phyloP scores from a whole-genome alignment of 2,329 filamentous ascomycete species.

The Trichoderma sp. region DNA sequence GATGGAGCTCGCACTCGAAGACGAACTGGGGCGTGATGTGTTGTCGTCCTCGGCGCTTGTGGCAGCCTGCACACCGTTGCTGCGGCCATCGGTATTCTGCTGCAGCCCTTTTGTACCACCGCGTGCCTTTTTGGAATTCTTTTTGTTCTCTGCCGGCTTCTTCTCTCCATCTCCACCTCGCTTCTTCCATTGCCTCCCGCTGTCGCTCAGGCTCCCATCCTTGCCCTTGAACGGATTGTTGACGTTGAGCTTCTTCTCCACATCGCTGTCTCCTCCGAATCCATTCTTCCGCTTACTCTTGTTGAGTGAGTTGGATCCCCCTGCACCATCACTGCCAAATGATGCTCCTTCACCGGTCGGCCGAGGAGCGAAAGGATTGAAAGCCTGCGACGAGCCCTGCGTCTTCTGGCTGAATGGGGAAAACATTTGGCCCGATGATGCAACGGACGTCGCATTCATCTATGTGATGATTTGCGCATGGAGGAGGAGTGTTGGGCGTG shows the following conservation, averaged over 20 bases:
- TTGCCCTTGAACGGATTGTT: conserved; percentile 33
- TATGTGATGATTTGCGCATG: conserved; percentile 37
- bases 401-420: conserved; percentile 40
- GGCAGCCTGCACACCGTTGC: conserved; percentile 14
- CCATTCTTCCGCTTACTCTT: conserved; percentile 31
- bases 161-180: conserved; percentile 29
- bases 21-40: conserved; percentile 31
- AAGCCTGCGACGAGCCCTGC: conserved; percentile 37
- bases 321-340: conserved; percentile 37
- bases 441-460: conserved; percentile 45
- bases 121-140: conserved; percentile 17
- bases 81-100: conserved; percentile 2
- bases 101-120: conserved; percentile 15
- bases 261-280: conserved; percentile 33
- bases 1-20: conserved; percentile 29
- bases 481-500: conserved; percentile 25
- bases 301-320: conserved; percentile 31
- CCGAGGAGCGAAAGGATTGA: conserved; percentile 40
- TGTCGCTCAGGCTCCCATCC: conserved; percentile 19
- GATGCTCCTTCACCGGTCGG: conserved; percentile 30
- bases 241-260: conserved; percentile 28
- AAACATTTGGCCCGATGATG: conserved; percentile 45
- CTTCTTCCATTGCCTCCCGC: conserved; percentile 22
- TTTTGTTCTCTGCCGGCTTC: conserved; percentile 28
- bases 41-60: conserved; percentile 22